Evolutionary conservation across 1,284 basidiomycete genomes (phyloP).

Genomic region (Moesziomyces globuligerus): DNA sequence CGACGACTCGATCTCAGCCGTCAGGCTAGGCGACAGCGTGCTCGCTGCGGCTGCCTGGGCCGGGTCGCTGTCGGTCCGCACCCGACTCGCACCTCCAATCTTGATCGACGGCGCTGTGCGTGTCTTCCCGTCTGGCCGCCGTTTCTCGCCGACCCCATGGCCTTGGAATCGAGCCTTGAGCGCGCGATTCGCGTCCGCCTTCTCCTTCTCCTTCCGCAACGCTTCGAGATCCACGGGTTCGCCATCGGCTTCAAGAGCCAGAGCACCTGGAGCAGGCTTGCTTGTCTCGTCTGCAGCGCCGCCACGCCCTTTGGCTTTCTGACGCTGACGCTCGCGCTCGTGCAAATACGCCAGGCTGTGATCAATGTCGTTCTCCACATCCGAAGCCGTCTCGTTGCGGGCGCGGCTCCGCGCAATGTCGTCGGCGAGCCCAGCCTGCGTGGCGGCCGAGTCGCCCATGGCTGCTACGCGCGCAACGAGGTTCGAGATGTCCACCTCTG

Average conservation of each 20-base stretch:
- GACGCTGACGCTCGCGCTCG: constrained; percentile 38
- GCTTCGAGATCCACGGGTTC: constrained; percentile 44
- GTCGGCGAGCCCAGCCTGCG: constrained; percentile 35
- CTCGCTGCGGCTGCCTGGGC: background rate
- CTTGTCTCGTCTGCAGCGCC: constrained; percentile 6
- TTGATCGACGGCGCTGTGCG: constrained; percentile 28
- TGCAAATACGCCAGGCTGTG: constrained; percentile 52
- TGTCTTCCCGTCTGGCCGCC: constrained; percentile 9
- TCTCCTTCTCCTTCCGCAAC: constrained; percentile 53
- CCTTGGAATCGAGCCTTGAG: constrained; percentile 51
- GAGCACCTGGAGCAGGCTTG: constrained; percentile 7
- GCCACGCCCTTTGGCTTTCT: constrained; percentile 33
- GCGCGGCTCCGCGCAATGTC: constrained; percentile 30
- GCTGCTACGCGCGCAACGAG: constrained; percentile 54
- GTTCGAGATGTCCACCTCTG: constrained; percentile 60
- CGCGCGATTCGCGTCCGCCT: constrained; percentile 54
- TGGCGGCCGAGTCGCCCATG: constrained; percentile 36
- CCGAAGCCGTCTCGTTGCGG: constrained; percentile 40
- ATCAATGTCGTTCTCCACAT: constrained; percentile 59
- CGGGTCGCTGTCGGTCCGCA: background rate
- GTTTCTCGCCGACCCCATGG: constrained; percentile 40
- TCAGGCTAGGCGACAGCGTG: constrained; percentile 18
- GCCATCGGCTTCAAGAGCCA: constrained; percentile 25
- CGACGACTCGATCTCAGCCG: constrained; percentile 35
- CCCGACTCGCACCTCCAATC: constrained; percentile 12